phyloP scores from a whole-genome alignment of 1,284 basidiomycete genomes.

The Tilletia horrida region DNA sequence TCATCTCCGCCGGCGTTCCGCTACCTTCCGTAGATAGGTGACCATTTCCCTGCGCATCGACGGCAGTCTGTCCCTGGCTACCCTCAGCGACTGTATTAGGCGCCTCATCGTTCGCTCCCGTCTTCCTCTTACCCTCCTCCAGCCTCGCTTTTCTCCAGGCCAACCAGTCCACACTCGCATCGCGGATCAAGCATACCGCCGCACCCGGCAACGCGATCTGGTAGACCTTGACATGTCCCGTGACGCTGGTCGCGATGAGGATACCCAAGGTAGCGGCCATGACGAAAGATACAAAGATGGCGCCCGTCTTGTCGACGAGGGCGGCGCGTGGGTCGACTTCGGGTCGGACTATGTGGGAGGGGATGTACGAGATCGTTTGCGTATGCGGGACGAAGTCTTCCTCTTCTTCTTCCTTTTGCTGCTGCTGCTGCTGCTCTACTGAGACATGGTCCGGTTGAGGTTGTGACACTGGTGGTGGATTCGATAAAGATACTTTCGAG shows the following conservation, averaged over 20 bases:
- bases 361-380: conserved; percentile 54
- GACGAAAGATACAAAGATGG: conserved; percentile 59
- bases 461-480: too few species aligned
- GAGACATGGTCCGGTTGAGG: too few species aligned
- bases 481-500: not conserved
- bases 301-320: conserved; percentile 60
- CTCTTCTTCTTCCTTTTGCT: not conserved
- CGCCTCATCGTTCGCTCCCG: not conserved
- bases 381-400: not conserved
- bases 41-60: not conserved
- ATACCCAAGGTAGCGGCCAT: conserved; percentile 62
- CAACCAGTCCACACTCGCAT: conserved; percentile 64
- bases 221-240: conserved; percentile 62
- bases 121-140: conserved; percentile 16
- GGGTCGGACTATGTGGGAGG: conserved; percentile 56
- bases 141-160: conserved; percentile 26
- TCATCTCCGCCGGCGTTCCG: not conserved
- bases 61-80: not conserved
- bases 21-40: not conserved
- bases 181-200: conserved; percentile 67
- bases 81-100: not conserved
- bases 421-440: not conserved
- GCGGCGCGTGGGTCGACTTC: conserved; percentile 59
- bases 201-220: conserved; percentile 83
- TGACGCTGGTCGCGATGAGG: conserved; percentile 63